These are phyloP conservation scores for Leccinum pachyderme DNA, from an alignment of 1,284 basidiomycete species.

Conservation along the genomic window DNA sequence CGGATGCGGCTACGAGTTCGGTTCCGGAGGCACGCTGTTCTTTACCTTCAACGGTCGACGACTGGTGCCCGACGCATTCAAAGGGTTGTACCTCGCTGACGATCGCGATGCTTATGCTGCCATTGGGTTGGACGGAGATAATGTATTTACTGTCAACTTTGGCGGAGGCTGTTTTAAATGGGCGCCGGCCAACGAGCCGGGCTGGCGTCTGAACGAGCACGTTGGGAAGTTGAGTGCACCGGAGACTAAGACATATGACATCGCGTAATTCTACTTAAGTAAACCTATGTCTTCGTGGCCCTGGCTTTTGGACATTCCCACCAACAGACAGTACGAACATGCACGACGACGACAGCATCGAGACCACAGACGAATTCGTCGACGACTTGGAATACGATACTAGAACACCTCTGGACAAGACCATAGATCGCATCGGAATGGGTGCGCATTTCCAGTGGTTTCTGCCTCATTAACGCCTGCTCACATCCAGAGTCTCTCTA, in stretches of 20 bases:
- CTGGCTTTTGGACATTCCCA: constrained; percentile 45
- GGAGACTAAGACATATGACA: too few relatives aligned
- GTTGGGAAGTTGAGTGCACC: constrained; percentile 8
- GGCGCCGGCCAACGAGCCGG: constrained; percentile 57
- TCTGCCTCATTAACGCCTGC: not conserved
- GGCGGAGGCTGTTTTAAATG: constrained; percentile 57
- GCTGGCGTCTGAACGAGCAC: constrained; percentile 15
- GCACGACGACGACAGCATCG: constrained; percentile 34
- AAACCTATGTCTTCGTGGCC: constrained; percentile 41
- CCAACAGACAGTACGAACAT: constrained; percentile 29
- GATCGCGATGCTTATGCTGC: constrained; percentile 61
- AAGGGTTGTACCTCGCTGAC: constrained; percentile 50
- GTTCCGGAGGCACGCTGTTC: constrained; percentile 48
- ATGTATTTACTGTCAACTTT: constrained; percentile 62
- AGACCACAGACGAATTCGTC: constrained; percentile 37
- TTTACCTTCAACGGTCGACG: constrained; percentile 66
- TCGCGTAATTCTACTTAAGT: constrained; percentile 15
- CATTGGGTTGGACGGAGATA: constrained; percentile 56
- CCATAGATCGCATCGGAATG: constrained; percentile 89
- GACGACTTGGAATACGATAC: constrained; percentile 43
- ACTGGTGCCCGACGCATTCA: constrained; percentile 52
- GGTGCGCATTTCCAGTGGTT: constrained; percentile 47
- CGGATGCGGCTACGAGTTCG: constrained; percentile 64
- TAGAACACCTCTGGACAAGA: constrained; percentile 77
- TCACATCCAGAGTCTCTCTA: constrained; percentile 30